Conservation (phyloP, 129 eudicot genomes). For the sunflower (Helianthus annuus) region DNA sequence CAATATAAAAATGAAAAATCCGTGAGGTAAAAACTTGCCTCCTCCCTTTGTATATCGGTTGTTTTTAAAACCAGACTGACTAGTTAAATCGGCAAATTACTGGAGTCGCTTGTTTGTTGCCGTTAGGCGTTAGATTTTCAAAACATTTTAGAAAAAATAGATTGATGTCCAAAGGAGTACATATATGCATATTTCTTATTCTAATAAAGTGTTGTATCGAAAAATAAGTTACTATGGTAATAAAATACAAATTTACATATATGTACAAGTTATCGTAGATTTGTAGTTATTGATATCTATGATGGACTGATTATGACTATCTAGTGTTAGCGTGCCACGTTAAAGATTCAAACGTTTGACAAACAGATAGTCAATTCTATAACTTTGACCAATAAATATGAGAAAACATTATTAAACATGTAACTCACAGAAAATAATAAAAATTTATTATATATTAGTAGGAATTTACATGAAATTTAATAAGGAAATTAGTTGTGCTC, state of each 20-base stretch:
- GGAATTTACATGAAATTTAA: background rate
- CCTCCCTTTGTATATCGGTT: too few relatives aligned
- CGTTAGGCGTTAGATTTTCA: too few relatives aligned
- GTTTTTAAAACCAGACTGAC: too few relatives aligned
- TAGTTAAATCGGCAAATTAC: too few relatives aligned
- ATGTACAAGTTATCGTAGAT: background rate
- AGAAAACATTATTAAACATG: background rate
- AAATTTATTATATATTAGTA: background rate
- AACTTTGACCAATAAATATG: conserved; percentile 28
- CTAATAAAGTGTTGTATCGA: too few relatives aligned
- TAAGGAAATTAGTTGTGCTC: conserved; percentile 2
- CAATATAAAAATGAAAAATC: too few relatives aligned
- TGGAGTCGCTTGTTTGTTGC: too few relatives aligned
- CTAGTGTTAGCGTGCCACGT: conserved; percentile 30
- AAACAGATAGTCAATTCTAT: conserved; percentile 18
- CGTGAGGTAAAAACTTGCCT: too few relatives aligned
- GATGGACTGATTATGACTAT: conserved; percentile 12
- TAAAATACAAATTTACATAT: background rate
- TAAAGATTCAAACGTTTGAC: conserved; percentile 21
- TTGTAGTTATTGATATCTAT: conserved; percentile 1
- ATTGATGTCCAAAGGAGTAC: too few relatives aligned
- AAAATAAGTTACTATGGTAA: background rate
- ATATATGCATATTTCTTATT: too few relatives aligned
- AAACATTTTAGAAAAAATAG: too few relatives aligned
- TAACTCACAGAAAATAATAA: background rate